phyloP scores from a whole-genome alignment of 331 rosid genomes.

The Cydonia oblonga region DNA sequence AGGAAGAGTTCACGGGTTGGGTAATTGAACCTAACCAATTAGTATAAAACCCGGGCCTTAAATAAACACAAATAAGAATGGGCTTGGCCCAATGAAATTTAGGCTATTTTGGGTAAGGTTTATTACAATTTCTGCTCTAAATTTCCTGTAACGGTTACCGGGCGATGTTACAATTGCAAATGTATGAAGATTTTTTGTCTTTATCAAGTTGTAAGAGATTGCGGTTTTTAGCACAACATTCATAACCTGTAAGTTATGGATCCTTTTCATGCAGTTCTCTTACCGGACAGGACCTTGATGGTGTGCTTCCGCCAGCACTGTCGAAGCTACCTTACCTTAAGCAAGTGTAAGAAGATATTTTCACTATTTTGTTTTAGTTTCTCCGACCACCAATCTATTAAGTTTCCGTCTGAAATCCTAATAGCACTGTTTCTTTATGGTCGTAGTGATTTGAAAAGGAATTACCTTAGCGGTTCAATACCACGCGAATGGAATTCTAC shows the following conservation, averaged over 20 bases:
- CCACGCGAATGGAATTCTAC: constrained; percentile 26
- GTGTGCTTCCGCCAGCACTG: constrained; percentile 23
- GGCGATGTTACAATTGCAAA: not conserved
- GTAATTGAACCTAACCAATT: too few species aligned
- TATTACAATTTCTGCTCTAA: not conserved
- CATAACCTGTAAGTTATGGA: not conserved
- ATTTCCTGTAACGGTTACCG: not conserved
- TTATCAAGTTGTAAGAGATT: not conserved
- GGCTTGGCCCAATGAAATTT: too few species aligned
- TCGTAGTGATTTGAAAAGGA: constrained; percentile 14
- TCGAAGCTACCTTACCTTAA: constrained; percentile 18
- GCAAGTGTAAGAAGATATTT: constrained; percentile 3
- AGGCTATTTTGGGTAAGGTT: too few species aligned
- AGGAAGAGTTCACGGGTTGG: too few species aligned
- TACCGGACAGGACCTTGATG: constrained; percentile 24
- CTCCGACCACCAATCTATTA: not conserved
- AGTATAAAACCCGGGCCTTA: too few species aligned
- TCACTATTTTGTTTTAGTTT: not conserved
- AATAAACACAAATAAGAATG: too few species aligned
- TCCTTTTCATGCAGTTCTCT: constrained; percentile 8
- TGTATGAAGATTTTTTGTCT: too few species aligned
- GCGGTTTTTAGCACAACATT: not conserved
- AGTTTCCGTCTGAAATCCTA: not conserved
- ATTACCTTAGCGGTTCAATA: constrained; percentile 26
- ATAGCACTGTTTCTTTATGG: not conserved